A percentile compares a stretch with the other conserved stretches of the same genome.
These are phyloP conservation scores for Cymbidium sinense DNA, from an alignment of 106 monocot genomes.

Conservation along the genomic window DNA sequence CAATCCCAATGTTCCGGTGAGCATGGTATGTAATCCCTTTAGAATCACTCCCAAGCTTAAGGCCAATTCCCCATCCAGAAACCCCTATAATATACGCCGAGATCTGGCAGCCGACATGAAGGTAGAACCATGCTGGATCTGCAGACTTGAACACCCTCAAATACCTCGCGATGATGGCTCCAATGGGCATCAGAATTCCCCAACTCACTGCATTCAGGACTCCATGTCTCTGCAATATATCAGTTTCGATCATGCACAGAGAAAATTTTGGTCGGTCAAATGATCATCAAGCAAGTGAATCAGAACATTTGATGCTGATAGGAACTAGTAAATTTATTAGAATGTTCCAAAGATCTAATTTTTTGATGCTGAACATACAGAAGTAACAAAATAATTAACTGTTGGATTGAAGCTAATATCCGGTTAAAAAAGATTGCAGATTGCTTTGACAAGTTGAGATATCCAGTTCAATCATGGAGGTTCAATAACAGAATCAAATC, in stretches of 20 bases:
- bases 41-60: constrained; percentile 78
- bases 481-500: no score
- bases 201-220: constrained; percentile 75
- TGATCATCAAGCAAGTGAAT: background rate
- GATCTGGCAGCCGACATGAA: constrained; percentile 62
- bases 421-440: no score
- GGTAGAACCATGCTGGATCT: constrained; percentile 89
- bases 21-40: constrained; percentile 40
- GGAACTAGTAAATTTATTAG: constrained; percentile 2
- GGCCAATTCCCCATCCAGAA: constrained; percentile 73
- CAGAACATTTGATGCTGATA: constrained; percentile 14
- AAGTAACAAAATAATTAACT: background rate
- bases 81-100: constrained; percentile 68
- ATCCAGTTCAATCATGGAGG: no score
- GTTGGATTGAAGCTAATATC: no score
- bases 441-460: no score
- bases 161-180: constrained; percentile 67
- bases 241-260: background rate
- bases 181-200: constrained; percentile 74
- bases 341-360: constrained; percentile 25
- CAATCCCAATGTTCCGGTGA: constrained; percentile 63
- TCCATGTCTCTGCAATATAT: constrained; percentile 56
- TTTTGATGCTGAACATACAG: background rate
- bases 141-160: constrained; percentile 58
- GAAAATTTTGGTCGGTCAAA: background rate